Evolutionary conservation across 2,329 filamentous ascomycete genomes (phyloP).

Genomic region (Ophiostoma ips): DNA sequence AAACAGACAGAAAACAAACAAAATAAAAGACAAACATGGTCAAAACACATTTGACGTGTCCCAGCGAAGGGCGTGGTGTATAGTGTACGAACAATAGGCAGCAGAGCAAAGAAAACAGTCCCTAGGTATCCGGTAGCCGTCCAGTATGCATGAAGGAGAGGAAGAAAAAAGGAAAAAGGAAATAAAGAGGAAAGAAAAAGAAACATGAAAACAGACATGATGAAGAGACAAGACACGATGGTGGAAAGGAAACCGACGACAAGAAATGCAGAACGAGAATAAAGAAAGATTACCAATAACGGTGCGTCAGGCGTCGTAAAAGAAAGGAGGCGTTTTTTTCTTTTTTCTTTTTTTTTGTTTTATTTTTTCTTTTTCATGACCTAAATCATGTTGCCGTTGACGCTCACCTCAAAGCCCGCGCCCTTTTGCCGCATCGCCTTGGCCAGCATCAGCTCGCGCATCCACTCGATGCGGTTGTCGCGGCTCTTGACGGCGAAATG

Average conservation of each 20-base stretch:
- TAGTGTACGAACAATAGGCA: background rate
- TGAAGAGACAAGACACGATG: slow-evolving; percentile 4
- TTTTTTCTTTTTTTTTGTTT: background rate
- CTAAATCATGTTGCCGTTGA: slow-evolving; percentile 66
- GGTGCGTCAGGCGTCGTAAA: too few relatives aligned
- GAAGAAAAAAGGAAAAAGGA: slow-evolving; percentile 10
- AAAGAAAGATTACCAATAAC: too few relatives aligned
- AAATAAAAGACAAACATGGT: background rate
- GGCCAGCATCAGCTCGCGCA: slow-evolving; percentile 82
- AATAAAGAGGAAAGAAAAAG: slow-evolving; percentile 12
- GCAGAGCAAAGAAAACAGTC: slow-evolving; percentile 1
- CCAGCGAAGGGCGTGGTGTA: background rate
- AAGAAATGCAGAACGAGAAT: too few relatives aligned
- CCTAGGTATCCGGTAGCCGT: background rate
- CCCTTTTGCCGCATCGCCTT: slow-evolving; percentile 77
- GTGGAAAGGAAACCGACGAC: background rate
- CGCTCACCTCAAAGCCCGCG: slow-evolving; percentile 67
- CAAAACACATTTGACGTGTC: background rate
- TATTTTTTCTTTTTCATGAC: too few relatives aligned
- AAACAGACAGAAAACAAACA: background rate
- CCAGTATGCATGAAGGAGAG: slow-evolving; percentile 3
- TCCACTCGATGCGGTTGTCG: slow-evolving; percentile 94
- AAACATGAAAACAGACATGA: too few relatives aligned
- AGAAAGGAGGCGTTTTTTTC: background rate
- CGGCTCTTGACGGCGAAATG: slow-evolving; percentile 82